Percentiles rank a stretch among this genome's conserved stretches.
Evolutionary conservation across 805 yeast genomes (phyloP).

Genomic region (Metschnikowia lunata): DNA sequence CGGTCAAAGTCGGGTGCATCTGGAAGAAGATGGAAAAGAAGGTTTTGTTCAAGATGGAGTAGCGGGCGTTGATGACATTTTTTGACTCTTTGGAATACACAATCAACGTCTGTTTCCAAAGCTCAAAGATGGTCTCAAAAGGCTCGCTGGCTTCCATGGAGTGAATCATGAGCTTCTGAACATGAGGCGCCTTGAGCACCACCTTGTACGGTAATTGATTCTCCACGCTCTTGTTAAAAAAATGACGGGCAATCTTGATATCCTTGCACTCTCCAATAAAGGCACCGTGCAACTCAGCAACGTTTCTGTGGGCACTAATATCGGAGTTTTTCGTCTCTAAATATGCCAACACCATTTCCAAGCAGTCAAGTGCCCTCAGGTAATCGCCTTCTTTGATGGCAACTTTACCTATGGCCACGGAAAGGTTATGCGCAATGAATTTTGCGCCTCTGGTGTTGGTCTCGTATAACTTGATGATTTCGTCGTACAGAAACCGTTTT

Average conservation of each 20-base stretch:
- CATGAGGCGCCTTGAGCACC: constrained; percentile 67
- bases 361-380: constrained; percentile 59
- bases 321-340: constrained; percentile 30
- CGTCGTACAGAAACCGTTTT: constrained; percentile 57
- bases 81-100: constrained; percentile 47
- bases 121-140: constrained; percentile 52
- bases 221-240: constrained; percentile 68
- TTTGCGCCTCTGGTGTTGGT: constrained; percentile 30
- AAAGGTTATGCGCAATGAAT: constrained; percentile 41
- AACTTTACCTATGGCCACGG: constrained; percentile 71
- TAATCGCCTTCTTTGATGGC: constrained; percentile 62
- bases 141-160: constrained; percentile 54
- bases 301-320: constrained; percentile 35
- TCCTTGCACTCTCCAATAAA: constrained; percentile 78
- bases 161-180: constrained; percentile 59
- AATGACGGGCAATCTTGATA: constrained; percentile 63
- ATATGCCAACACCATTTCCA: constrained; percentile 54
- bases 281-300: constrained; percentile 70
- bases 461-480: constrained; percentile 54
- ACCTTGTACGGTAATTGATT: constrained; percentile 70
- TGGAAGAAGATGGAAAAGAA: constrained; percentile 67
- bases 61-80: constrained; percentile 53
- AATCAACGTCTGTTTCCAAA: constrained; percentile 59
- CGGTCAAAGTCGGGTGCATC: constrained; percentile 46
- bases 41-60: constrained; percentile 65